Percentiles rank a stretch among this genome's conserved stretches.
Conservation (phyloP, 176 grass and related monocot genomes). For the Oryza officinalis region DNA sequence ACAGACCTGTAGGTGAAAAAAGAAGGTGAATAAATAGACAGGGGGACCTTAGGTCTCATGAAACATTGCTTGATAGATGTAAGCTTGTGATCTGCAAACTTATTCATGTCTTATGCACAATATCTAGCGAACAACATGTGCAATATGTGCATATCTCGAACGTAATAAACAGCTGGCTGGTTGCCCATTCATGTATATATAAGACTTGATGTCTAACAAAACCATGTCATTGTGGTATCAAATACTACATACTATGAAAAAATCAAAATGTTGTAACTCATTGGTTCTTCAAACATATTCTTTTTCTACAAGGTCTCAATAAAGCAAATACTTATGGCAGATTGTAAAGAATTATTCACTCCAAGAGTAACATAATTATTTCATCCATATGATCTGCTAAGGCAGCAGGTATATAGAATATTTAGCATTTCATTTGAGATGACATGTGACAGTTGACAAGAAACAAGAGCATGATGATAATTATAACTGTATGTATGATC, state of each 20-base stretch:
- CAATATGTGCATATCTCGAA: conserved; percentile 4
- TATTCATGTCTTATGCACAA: conserved; percentile 23
- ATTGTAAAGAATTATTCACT: conserved; percentile 17
- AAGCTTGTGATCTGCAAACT: not conserved
- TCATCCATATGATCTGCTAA: conserved; percentile 14
- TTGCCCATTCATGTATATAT: conserved; percentile 18
- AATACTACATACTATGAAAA: not conserved
- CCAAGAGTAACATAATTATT: conserved; percentile 9
- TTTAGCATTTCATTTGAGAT: not conserved
- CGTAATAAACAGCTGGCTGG: conserved; percentile 19
- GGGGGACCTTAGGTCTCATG: conserved; percentile 2
- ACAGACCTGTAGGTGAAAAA: conserved; percentile 68
- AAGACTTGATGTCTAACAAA: not conserved
- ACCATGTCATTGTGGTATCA: not conserved
- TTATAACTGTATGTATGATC: not conserved
- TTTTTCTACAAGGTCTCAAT: conserved; percentile 8
- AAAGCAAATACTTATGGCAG: not conserved
- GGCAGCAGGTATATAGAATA: conserved; percentile 10
- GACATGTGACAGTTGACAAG: conserved; percentile 24
- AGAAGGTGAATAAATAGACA: conserved; percentile 13
- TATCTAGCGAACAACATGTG: not conserved
- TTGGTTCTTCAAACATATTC: not conserved
- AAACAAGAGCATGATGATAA: conserved; percentile 21
- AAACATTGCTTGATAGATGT: not conserved
- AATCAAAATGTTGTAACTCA: conserved; percentile 12